Base-by-base conservation (phyloP, 2,329 filamentous ascomycete genomes). In the Mycogone perniciosa region DNA sequence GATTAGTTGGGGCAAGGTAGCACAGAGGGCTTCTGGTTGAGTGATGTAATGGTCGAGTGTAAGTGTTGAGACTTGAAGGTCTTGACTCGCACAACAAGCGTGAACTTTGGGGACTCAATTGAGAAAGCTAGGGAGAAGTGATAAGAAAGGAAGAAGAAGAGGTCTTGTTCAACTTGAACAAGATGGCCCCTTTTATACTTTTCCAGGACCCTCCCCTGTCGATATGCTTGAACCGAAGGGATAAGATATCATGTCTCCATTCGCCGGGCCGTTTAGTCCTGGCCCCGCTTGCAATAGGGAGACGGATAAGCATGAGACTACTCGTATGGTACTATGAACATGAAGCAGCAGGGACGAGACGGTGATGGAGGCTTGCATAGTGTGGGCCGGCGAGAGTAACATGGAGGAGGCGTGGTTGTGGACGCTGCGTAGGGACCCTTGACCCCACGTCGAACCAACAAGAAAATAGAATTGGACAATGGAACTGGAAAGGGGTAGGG, bases 141-240 rank as follows among this genome's bases (percentile, higher is more conserved):
- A 70, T 67, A 68, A 68, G 70, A 75, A 76, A 75, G 71, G 71
- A 79, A 74, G 73, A 78, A 76, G 70, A 72, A 79, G 66, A 67
- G 71, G 64, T 64, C 52, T 56, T 56, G 60, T 60, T 62, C 62
- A 68, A 65, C 62, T 67, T 59, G 73, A 75, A 69, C 69, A 77
- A 69, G 67, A 69, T 64, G 62, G 63, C 65, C 68, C 78, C 71
- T 82, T 84, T 85, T 85, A 85, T 85, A 84, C 72, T 75, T 79
- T 74, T 79, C 65, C 63, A 54, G 56, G 58, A 59, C 61, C 64
- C 60, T 64, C 63, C 64, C 59, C 55, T 60, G 65, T 59, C 67
- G 62, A 62, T 59, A 60, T 64, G 57, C 60, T 63, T 57, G 60
- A 64, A 61, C 57, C 59, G 60, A 61, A 59, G 66, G 67, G 69